These are phyloP conservation scores for Xerophyta viscosa DNA, from an alignment of 106 monocot species.

Conservation along the genomic window DNA sequence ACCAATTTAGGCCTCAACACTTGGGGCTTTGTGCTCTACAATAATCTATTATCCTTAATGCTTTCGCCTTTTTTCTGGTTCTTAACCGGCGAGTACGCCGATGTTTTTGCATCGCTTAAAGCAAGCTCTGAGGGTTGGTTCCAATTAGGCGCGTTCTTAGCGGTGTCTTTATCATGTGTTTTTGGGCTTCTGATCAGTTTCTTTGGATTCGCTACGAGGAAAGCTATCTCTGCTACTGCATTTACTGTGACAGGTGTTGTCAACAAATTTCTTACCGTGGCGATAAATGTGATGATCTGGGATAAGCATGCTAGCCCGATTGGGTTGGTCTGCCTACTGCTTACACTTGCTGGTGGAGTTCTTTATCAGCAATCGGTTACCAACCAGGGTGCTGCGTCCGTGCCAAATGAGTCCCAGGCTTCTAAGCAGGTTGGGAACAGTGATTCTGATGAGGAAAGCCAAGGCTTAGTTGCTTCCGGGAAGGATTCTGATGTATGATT, in stretches of 20 bases:
- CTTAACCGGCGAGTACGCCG: constrained; percentile 63
- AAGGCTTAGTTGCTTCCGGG: constrained; percentile 7
- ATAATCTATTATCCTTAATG: constrained; percentile 79
- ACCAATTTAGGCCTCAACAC: constrained; percentile 76
- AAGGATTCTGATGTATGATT: constrained; percentile 43
- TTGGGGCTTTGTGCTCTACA: constrained; percentile 91
- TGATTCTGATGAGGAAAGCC: constrained; percentile 33
- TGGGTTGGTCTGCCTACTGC: constrained; percentile 61
- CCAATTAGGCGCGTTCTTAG: constrained; percentile 37
- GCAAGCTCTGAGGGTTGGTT: constrained; percentile 28
- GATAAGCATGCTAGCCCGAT: constrained; percentile 74
- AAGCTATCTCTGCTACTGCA: constrained; percentile 91
- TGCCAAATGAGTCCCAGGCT: constrained; percentile 10
- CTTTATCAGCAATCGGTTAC: constrained; percentile 90
- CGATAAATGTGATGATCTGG: constrained; percentile 84
- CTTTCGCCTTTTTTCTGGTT: constrained; percentile 75
- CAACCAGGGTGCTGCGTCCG: constrained; percentile 7
- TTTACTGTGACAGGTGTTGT: constrained; percentile 89
- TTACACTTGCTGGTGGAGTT: constrained; percentile 77
- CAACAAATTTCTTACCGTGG: constrained; percentile 89
- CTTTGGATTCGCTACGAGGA: constrained; percentile 91
- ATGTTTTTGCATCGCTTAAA: constrained; percentile 40
- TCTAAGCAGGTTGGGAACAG: constrained; percentile 9
- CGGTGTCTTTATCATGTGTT: constrained; percentile 64
- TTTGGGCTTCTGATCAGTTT: constrained; percentile 88